Conservation (phyloP, 73 alveolate species). For the Stentor roeselii region DNA sequence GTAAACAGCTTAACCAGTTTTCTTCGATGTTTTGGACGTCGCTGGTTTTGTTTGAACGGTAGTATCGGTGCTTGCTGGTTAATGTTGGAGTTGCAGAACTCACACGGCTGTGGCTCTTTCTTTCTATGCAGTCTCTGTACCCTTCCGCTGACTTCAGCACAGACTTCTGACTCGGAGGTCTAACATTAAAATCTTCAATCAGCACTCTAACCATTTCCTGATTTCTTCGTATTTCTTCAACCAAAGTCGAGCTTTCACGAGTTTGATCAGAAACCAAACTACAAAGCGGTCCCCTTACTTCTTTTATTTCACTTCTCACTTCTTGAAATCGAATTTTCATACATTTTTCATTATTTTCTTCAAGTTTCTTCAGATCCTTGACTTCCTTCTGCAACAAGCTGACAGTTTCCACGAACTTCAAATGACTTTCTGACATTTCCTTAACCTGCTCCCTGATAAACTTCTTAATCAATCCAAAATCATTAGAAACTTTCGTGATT, state of each 20-base stretch:
- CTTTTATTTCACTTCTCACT: not conserved
- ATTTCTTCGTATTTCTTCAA: slow-evolving; percentile 8
- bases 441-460: not conserved
- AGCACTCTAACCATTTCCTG: not conserved
- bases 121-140: no score
- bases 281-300: not conserved
- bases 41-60: no score
- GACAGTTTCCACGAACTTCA: not conserved
- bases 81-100: not conserved
- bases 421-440: not conserved
- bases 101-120: not conserved
- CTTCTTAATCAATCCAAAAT: not conserved
- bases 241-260: not conserved
- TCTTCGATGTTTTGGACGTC: no score
- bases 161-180: not conserved
- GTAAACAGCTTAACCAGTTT: no score
- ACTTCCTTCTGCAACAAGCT: not conserved
- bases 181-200: not conserved
- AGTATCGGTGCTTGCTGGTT: not conserved
- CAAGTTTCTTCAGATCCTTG: not conserved
- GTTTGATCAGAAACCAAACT: not conserved
- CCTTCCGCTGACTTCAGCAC: not conserved
- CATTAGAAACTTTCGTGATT: not conserved
- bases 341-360: not conserved
- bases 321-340: not conserved